These are phyloP conservation scores for Diaporthe caulivora DNA, from an alignment of 2,329 filamentous ascomycete species.

Conservation along the genomic window DNA sequence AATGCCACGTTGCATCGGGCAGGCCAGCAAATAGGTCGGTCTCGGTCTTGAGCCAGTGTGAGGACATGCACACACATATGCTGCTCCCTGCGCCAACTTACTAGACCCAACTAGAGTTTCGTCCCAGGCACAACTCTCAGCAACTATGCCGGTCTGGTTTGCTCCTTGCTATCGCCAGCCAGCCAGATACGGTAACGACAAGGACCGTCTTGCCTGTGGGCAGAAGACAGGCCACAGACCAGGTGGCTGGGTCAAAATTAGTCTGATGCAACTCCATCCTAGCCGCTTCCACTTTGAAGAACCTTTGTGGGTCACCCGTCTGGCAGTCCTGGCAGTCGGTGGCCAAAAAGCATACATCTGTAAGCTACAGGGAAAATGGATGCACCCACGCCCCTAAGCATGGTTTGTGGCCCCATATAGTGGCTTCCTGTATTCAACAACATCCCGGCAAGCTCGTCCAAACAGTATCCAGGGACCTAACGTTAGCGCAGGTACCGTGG, in stretches of 20 bases:
- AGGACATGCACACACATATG: not conserved
- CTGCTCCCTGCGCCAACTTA: slow-evolving; percentile 18
- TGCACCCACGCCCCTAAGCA: too few relatives aligned
- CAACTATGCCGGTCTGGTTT: not conserved
- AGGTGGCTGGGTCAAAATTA: slow-evolving; percentile 30
- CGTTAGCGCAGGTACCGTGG: slow-evolving; percentile 22
- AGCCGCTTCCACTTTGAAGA: slow-evolving; percentile 25
- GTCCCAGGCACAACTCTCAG: not conserved
- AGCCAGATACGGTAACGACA: not conserved
- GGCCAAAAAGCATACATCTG: slow-evolving; percentile 28
- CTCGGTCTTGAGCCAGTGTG: not conserved
- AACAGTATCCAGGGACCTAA: slow-evolving; percentile 9
- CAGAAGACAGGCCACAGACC: not conserved
- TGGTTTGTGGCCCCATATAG: too few relatives aligned
- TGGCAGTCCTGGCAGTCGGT: slow-evolving; percentile 17
- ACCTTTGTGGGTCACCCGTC: slow-evolving; percentile 25
- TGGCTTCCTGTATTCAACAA: too few relatives aligned
- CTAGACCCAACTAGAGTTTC: not conserved
- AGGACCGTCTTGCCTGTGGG: not conserved
- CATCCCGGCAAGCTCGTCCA: slow-evolving; percentile 27
- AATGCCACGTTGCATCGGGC: slow-evolving; percentile 21
- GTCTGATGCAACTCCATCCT: slow-evolving; percentile 31
- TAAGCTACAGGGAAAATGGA: too few relatives aligned
- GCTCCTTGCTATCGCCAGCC: not conserved
- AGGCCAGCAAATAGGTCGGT: not conserved